These are phyloP conservation scores for Alternaria novae-zelandiae DNA, from an alignment of 2,329 filamentous ascomycete genomes.

Conservation along the genomic window DNA sequence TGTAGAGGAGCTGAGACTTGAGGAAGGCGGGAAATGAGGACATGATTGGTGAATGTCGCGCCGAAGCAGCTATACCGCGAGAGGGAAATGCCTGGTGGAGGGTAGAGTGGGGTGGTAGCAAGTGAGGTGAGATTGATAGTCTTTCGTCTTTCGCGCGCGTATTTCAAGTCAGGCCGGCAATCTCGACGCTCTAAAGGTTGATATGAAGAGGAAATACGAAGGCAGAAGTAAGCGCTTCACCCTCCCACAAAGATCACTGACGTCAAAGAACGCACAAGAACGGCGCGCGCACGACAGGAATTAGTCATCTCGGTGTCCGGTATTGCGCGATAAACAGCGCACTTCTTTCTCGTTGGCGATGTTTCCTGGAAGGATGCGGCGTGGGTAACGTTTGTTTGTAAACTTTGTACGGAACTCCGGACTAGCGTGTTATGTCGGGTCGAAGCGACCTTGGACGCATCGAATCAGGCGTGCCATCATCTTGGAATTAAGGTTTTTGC, in stretches of 20 bases:
- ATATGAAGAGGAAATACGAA: background rate
- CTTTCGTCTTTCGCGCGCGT: background rate
- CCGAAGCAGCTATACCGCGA: background rate
- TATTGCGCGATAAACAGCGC: background rate
- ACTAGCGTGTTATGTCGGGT: background rate
- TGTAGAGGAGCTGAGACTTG: slow-evolving; percentile 4
- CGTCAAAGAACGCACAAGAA: background rate
- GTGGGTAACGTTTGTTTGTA: background rate
- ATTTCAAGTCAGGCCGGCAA: background rate
- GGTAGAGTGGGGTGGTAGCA: background rate
- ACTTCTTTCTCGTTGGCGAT: background rate
- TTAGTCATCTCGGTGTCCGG: background rate
- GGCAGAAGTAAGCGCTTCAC: background rate
- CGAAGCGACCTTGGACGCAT: background rate
- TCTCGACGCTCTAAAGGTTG: background rate
- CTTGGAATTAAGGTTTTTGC: background rate
- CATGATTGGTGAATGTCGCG: background rate
- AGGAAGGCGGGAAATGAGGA: slow-evolving; percentile 5
- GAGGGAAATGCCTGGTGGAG: background rate
- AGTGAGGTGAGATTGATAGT: background rate
- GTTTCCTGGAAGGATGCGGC: background rate
- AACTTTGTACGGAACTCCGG: slow-evolving; percentile 4
- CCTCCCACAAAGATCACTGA: background rate
- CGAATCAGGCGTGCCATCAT: background rate
- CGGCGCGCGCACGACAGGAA: background rate